phyloP scores from a whole-genome alignment of 2,329 filamentous ascomycete species.

The Pyrenophora graminea region DNA sequence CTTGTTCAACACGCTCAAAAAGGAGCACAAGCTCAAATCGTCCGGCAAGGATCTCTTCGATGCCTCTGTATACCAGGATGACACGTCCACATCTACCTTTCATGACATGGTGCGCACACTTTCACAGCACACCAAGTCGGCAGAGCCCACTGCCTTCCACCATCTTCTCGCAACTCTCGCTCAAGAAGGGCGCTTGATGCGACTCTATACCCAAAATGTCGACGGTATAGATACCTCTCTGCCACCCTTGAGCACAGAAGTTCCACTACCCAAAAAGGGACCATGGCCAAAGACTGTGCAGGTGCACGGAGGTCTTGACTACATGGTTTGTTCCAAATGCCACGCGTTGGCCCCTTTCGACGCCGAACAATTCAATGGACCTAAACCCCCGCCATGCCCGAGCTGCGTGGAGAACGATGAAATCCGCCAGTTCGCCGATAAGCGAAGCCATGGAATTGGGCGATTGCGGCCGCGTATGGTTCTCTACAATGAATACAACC shows the following conservation, averaged over 20 bases:
- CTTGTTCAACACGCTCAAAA: conserved; percentile 82
- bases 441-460: conserved; percentile 91
- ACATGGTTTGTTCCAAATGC: conserved; percentile 98
- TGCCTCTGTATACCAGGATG: conserved; percentile 94
- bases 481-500: conserved; percentile 95
- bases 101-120: conserved; percentile 95
- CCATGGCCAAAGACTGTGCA: conserved; percentile 95
- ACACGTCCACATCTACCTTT: conserved; percentile 84
- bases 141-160: conserved; percentile 86
- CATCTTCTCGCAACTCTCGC: conserved; percentile 90
- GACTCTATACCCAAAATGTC: conserved; percentile 95
- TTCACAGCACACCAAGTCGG: conserved; percentile 74
- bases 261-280: conserved; percentile 80
- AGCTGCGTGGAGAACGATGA: conserved; percentile 75
- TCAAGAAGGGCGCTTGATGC: conserved; percentile 81
- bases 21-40: conserved; percentile 85
- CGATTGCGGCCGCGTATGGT: conserved; percentile 90
- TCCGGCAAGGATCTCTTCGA: conserved; percentile 97
- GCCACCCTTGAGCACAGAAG: conserved; percentile 74
- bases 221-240: conserved; percentile 91
- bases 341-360: conserved; percentile 76
- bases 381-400: conserved; percentile 78
- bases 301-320: conserved; percentile 87
- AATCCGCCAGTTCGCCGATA: conserved; percentile 77
- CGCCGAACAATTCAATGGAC: conserved; percentile 77